Base-by-base conservation (phyloP, 208 protist genomes). In the Leishmania braziliensis region DNA sequence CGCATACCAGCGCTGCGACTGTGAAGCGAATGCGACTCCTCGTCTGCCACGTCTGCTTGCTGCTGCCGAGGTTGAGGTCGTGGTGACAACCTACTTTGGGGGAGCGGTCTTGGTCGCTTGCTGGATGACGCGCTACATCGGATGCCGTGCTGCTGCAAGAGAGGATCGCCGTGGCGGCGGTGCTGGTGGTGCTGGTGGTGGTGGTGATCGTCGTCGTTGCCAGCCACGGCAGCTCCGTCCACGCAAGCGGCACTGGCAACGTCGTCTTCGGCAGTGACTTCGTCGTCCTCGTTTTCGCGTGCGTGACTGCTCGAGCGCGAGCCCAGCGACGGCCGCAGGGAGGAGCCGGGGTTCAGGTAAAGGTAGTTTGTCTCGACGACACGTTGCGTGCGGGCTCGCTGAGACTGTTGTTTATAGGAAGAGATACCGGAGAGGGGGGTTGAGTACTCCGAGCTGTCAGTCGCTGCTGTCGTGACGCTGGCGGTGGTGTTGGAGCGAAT, bases 371-470 rank as follows among this genome's bases (percentile, higher is more conserved):
- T 53, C 43, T 86, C 65, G 29, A 82, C 63, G 36, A 56, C 33
- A 16, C 82, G 77, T 50, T 80, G 65, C n/a, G 78, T 65, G 16
- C 51, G 56, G 18, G 63, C 77, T 12, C 77, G 73, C 12, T 70
- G 60, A 12, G 1, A 20, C 65, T 77, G 74, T 51, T 82, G 82
- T 20, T 82, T 56, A 51, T 82, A 78, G 43, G 66, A 75, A 26
- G 78, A 80, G 50, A 51, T 62, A 2, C 82, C 85, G n/a, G 82
- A 86, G 33, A 83, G 78, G 18, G 85, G 85, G 0, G 85, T 83
- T 8, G 82, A 83, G 14, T 76, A 43, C 43, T 14, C 75, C 43
- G 85, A 86, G 66, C 62, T 84, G 63, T 68, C 70, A 5, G 85
- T 83, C 12, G 72, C 56, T 23, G 77, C 51, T 75, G 71, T 62